These are phyloP conservation scores for Penicillium sp. DNA, from an alignment of 2,329 filamentous ascomycete species.

Conservation along the genomic window DNA sequence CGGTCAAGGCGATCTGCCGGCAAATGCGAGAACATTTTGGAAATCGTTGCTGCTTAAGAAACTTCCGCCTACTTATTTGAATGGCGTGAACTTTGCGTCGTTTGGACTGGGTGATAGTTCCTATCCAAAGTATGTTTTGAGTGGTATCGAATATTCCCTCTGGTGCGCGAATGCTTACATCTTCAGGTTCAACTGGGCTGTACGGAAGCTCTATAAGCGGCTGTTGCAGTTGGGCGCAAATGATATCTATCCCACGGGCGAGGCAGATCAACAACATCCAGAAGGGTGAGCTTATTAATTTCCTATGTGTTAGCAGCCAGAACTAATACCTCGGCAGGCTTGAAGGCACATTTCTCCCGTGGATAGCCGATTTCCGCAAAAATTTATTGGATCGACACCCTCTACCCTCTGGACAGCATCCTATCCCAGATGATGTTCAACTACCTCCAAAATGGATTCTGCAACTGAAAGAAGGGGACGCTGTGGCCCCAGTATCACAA, in stretches of 20 bases:
- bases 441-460: constrained; percentile 75
- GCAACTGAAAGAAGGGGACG: constrained; percentile 9
- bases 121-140: constrained; percentile 72
- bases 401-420: constrained; percentile 63
- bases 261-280: constrained; percentile 90
- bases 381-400: constrained; percentile 69
- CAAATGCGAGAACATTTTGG: constrained; percentile 83
- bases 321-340: constrained; percentile 54
- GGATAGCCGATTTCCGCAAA: constrained; percentile 68
- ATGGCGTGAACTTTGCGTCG: constrained; percentile 71
- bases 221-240: constrained; percentile 79
- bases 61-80: constrained; percentile 69
- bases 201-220: constrained; percentile 81
- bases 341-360: constrained; percentile 78
- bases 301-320: neutral
- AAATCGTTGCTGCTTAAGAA: constrained; percentile 77
- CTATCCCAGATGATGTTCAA: constrained; percentile 72
- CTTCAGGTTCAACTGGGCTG: constrained; percentile 84
- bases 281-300: constrained; percentile 67
- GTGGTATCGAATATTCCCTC: neutral
- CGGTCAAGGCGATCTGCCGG: constrained; percentile 89
- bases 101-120: constrained; percentile 95
- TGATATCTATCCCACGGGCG: constrained; percentile 74
- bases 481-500: neutral
- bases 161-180: constrained; percentile 2